Conservation (phyloP, 495 filamentous ascomycete species). For the Achaetomiella virescens region DNA sequence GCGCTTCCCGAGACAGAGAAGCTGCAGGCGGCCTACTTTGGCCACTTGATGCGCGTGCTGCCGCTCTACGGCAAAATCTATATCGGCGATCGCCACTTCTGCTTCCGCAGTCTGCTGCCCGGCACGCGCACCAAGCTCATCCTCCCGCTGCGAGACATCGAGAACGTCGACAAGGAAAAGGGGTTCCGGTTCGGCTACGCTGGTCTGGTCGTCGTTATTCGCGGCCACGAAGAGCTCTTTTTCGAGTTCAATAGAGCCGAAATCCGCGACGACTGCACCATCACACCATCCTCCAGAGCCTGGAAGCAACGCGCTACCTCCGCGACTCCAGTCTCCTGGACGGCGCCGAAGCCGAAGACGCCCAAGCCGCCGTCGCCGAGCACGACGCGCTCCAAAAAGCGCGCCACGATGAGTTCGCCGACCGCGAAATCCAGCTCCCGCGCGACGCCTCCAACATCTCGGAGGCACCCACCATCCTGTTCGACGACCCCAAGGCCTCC, state of each 20-base stretch:
- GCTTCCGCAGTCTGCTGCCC: conserved; percentile 85
- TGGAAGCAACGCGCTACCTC: conserved; percentile 68
- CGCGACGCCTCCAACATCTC: conserved; percentile 44
- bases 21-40: conserved; percentile 88
- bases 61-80: conserved; percentile 97
- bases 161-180: conserved; percentile 92
- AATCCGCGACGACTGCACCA: conserved; percentile 77
- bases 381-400: conserved; percentile 77
- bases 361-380: conserved; percentile 74
- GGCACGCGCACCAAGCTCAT: conserved; percentile 92
- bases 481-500: conserved; percentile 87
- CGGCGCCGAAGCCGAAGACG: conserved; percentile 62
- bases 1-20: conserved; percentile 76
- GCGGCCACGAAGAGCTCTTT: conserved; percentile 92
- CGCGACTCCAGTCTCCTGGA: conserved; percentile 65
- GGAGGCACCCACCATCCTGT: conserved; percentile 67
- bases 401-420: conserved; percentile 53
- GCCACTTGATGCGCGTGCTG: conserved; percentile 77
- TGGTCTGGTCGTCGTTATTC: conserved; percentile 83
- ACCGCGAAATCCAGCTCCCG: conserved; percentile 53
- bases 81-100: conserved; percentile 82
- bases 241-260: conserved; percentile 82
- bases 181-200: conserved; percentile 91
- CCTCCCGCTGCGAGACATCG: conserved; percentile 83
- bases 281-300: conserved; percentile 69